Conservation (phyloP, 129 eudicot species). For the Deinandra increscens region DNA sequence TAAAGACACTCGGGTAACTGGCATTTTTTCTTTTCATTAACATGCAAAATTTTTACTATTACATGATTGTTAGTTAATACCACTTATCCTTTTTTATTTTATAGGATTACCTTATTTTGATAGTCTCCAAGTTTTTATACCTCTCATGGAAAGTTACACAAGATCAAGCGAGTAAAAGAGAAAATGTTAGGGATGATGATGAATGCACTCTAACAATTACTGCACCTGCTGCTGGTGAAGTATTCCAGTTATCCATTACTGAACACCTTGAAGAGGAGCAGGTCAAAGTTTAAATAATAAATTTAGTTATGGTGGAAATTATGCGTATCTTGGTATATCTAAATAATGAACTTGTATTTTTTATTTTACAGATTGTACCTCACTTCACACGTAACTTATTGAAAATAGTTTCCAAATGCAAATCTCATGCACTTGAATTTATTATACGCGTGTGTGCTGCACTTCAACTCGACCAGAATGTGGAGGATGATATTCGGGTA, state of each 20-base stretch:
- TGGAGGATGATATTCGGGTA: conserved; percentile 93
- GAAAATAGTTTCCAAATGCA: conserved; percentile 54
- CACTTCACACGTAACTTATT: conserved; percentile 73
- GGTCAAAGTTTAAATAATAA: conserved; percentile 36
- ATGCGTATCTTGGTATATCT: conserved; percentile 6
- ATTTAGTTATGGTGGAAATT: conserved; percentile 1
- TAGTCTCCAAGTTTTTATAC: conserved; percentile 76
- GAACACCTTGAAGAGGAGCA: conserved; percentile 66
- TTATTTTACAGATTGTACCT: conserved; percentile 57
- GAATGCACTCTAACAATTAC: conserved; percentile 94
- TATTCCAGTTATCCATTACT: conserved; percentile 51
- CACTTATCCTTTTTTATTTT: conserved; percentile 3
- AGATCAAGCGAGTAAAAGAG: conserved; percentile 52
- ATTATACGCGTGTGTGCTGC: conserved; percentile 86
- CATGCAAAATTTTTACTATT: background rate
- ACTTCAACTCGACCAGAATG: conserved; percentile 76
- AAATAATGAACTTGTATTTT: conserved; percentile 11
- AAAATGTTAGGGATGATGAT: conserved; percentile 48
- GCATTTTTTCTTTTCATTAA: conserved; percentile 5
- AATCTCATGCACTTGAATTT: conserved; percentile 75
- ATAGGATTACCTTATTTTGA: conserved; percentile 73
- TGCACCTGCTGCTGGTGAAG: conserved; percentile 68
- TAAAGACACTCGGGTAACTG: conserved; percentile 66
- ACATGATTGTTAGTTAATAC: conserved; percentile 3
- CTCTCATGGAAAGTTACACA: conserved; percentile 86